Evolutionary conservation across 345 rosid species (phyloP).

Genomic region (Fremontodendron californicum): DNA sequence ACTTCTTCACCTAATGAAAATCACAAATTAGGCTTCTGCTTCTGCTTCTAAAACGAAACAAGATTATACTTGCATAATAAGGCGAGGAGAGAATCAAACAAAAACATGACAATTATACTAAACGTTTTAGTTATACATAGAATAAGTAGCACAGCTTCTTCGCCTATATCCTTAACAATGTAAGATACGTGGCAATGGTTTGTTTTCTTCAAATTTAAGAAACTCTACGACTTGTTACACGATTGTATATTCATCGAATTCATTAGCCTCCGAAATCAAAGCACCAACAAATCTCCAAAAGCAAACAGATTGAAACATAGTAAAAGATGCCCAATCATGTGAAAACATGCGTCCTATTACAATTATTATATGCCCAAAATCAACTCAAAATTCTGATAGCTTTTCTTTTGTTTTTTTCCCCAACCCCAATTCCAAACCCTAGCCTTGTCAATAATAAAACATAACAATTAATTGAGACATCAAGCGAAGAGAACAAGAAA

Average conservation of each 20-base stretch:
- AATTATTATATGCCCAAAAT: no score
- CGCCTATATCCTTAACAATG: not conserved
- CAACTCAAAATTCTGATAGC: no score
- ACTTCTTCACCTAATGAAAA: not conserved
- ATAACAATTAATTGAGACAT: no score
- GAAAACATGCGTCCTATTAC: not conserved
- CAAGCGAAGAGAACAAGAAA: no score
- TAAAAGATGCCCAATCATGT: not conserved
- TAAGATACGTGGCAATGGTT: not conserved
- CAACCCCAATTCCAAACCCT: no score
- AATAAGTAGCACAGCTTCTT: not conserved
- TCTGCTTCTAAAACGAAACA: not conserved
- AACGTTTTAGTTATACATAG: not conserved
- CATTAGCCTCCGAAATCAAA: not conserved
- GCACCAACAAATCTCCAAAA: not conserved
- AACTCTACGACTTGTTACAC: not conserved
- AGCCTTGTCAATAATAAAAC: no score
- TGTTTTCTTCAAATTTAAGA: not conserved
- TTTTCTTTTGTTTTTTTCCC: no score
- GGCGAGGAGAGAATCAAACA: not conserved
- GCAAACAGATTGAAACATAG: not conserved
- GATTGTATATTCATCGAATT: not conserved
- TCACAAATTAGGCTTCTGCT: no score
- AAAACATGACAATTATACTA: not conserved
- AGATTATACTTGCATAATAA: not conserved